Evolutionary conservation across 2,329 filamentous ascomycete genomes (phyloP), one percentile per base, ranked within the genome.

Genomic region (Eutypa lata): DNA sequence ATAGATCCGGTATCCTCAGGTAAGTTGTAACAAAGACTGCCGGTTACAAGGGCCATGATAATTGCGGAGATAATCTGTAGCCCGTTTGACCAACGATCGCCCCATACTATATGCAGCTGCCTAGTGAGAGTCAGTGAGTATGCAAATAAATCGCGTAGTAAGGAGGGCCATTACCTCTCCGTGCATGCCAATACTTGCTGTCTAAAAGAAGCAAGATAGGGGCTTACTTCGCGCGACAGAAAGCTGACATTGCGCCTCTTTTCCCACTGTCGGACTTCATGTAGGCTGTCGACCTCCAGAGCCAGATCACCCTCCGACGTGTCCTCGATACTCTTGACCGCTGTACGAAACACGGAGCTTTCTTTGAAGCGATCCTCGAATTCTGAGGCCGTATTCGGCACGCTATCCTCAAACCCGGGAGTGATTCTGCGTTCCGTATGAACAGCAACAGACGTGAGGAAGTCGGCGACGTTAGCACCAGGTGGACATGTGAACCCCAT

Each of bases 401-500:
- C 79, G 4, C 74, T 79, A 2, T 72, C 73, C 62, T 87, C 82
- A 49, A 75, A 77, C 5, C 81, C 82, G 7, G 76, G 70, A n/a
- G 79, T 75, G 26, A 31, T 31, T 10, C 26, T 31, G 26, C 26
- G 26, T 10, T 31, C 26, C 6, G 26, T 77, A 1, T 81, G 78
- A 61, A 88, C 84, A 2, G 85, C 88, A 14, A 87, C 86, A 3
- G 49, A 48, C 16, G 53, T 90, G 19, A 91, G 67, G 66, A 90
- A 91, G 62, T 91, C 88, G 87, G 83, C 1, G 86, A 89, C 0
- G 87, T 90, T 60, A 85, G 72, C 28, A 73, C 62, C 0, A 66
- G 62, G 0, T 73, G 72, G 26, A 68, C 87, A 13, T 81, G 73
- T 55, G 88, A 90, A 0, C 5, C 87, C 87, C 50, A 89, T 71